Evolutionary conservation across 208 protist genomes (phyloP).

Genomic region (Borovskyia barvae): DNA sequence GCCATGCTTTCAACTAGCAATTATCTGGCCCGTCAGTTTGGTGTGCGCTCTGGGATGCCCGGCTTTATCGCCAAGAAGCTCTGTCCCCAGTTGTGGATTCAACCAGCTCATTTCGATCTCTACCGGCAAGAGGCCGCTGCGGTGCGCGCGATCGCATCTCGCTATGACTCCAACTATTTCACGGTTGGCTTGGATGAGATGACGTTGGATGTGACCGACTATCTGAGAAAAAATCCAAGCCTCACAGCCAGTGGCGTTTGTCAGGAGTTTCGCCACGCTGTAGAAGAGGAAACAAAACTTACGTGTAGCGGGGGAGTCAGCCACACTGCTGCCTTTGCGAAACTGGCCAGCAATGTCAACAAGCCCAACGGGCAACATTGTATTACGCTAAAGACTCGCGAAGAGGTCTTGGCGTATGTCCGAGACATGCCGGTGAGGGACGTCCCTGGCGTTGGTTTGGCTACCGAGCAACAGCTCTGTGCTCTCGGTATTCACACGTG

Average conservation of each 20-base stretch:
- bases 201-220: constrained; percentile 67
- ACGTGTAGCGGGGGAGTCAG: constrained; percentile 77
- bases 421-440: constrained; percentile 41
- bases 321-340: constrained; percentile 72
- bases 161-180: constrained; percentile 73
- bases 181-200: constrained; percentile 68
- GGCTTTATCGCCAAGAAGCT: constrained; percentile 90
- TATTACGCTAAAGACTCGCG: constrained; percentile 33
- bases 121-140: constrained; percentile 48
- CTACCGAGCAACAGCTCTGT: constrained; percentile 37
- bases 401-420: constrained; percentile 49
- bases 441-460: constrained; percentile 56
- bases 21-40: constrained; percentile 92
- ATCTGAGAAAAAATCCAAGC: constrained; percentile 14
- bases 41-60: constrained; percentile 93
- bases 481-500: constrained; percentile 53
- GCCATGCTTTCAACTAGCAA: constrained; percentile 92
- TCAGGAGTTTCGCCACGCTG: constrained; percentile 42
- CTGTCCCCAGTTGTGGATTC: constrained; percentile 73
- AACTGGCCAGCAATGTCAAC: constrained; percentile 82
- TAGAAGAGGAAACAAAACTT: constrained; percentile 46
- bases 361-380: constrained; percentile 92
- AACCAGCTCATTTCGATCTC: constrained; percentile 54
- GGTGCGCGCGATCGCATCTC: constrained; percentile 54
- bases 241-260: constrained; percentile 39